Conservation (phyloP, 2,329 filamentous ascomycete genomes). For the Aspergillus sp. region DNA sequence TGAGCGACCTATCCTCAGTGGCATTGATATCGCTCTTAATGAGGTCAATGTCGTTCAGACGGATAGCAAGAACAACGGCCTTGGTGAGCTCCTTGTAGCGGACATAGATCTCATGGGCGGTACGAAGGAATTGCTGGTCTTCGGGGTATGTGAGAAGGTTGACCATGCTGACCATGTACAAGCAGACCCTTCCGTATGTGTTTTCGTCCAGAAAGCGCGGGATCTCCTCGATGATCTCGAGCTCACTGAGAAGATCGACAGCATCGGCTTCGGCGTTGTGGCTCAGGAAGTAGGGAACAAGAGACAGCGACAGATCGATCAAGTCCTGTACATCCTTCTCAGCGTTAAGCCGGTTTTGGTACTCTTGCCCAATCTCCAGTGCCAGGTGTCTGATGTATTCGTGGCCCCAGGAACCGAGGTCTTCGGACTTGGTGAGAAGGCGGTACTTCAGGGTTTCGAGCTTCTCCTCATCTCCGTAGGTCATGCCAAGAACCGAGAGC, state of each 20-base stretch:
- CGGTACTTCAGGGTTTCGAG: constrained; percentile 96
- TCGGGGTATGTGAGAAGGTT: constrained; percentile 96
- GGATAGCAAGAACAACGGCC: constrained; percentile 90
- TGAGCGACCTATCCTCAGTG: constrained; percentile 76
- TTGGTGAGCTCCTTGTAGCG: constrained; percentile 90
- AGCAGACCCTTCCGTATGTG: constrained; percentile 86
- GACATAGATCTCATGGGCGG: constrained; percentile 91
- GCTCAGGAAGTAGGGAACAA: constrained; percentile 93
- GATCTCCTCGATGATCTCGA: constrained; percentile 94
- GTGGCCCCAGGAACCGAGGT: constrained; percentile 96
- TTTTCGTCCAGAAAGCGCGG: constrained; percentile 88
- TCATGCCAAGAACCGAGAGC: constrained; percentile 97
- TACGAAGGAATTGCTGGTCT: constrained; percentile 91
- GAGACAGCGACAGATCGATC: constrained; percentile 75
- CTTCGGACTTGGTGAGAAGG: constrained; percentile 82
- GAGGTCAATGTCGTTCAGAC: constrained; percentile 81
- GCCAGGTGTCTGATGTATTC: constrained; percentile 97
- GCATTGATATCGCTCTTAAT: constrained; percentile 81
- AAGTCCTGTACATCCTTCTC: constrained; percentile 84
- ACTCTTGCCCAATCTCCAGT: constrained; percentile 93
- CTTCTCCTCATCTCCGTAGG: constrained; percentile 93
- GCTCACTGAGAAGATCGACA: constrained; percentile 92
- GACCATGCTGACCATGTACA: constrained; percentile 99
- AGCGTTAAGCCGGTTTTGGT: constrained; percentile 79
- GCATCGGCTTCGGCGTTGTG: constrained; percentile 98